Evolutionary conservation across 2,329 filamentous ascomycete species (phyloP).

Genomic region (Alternaria longipes): DNA sequence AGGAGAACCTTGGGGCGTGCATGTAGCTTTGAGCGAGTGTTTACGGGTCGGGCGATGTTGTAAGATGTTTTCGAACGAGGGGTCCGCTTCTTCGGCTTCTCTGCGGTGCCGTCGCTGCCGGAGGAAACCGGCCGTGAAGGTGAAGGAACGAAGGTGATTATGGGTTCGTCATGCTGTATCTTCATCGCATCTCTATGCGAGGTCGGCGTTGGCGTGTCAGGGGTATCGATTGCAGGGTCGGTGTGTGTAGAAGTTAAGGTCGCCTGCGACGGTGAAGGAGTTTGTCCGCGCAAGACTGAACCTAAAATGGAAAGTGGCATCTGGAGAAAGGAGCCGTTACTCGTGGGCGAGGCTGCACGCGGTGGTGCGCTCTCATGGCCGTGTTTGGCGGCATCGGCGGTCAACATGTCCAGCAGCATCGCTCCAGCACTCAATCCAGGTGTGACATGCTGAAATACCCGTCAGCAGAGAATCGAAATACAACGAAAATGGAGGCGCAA

Average conservation of each 20-base stretch:
- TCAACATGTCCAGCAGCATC: constrained; percentile 53
- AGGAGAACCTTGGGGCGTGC: constrained; percentile 74
- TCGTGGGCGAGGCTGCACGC: constrained; percentile 25
- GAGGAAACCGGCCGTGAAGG: constrained; percentile 51
- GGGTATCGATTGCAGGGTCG: constrained; percentile 7
- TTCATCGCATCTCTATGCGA: constrained; percentile 16
- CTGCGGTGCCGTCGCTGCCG: constrained; percentile 49
- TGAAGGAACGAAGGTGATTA: constrained; percentile 21
- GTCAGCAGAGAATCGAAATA: constrained; percentile 25
- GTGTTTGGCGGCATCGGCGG: constrained; percentile 48
- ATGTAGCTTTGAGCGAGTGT: constrained; percentile 68
- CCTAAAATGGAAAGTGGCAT: constrained; percentile 49
- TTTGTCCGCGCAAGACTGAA: constrained; percentile 40
- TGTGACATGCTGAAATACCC: constrained; percentile 29
- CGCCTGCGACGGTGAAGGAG: constrained; percentile 25
- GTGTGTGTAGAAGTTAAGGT: constrained; percentile 6
- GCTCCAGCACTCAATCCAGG: constrained; percentile 20
- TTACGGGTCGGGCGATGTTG: constrained; percentile 73
- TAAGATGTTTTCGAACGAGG: constrained; percentile 69
- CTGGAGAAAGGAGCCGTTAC: constrained; percentile 41
- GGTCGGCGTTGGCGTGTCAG: constrained; percentile 3
- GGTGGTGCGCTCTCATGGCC: constrained; percentile 43
- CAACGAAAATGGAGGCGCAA: constrained; percentile 15
- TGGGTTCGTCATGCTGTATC: constrained; percentile 17
- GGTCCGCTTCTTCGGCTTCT: constrained; percentile 55